These are phyloP conservation scores for Colletotrichum noveboracense DNA, from an alignment of 2,329 filamentous ascomycete genomes.

Conservation along the genomic window DNA sequence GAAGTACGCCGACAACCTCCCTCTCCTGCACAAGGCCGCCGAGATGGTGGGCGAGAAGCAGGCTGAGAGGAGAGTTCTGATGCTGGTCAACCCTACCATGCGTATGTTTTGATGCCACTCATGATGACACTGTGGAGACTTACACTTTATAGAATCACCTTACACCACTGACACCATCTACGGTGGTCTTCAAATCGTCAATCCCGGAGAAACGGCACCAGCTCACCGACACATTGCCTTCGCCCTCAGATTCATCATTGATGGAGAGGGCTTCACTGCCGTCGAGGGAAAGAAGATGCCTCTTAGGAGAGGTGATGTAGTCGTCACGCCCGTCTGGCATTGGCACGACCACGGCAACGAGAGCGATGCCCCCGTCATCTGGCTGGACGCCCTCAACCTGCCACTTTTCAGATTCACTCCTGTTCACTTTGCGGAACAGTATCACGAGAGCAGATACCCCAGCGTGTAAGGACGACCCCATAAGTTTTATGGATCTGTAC, in stretches of 20 bases:
- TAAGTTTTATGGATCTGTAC: not conserved
- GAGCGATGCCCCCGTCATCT: constrained; percentile 57
- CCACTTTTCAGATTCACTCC: constrained; percentile 55
- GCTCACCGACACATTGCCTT: constrained; percentile 63
- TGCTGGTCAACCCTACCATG: constrained; percentile 44
- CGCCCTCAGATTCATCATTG: constrained; percentile 62
- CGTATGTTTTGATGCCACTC: constrained; percentile 28
- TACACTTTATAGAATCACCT: constrained; percentile 44
- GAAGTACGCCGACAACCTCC: constrained; percentile 39
- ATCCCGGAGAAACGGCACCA: constrained; percentile 59
- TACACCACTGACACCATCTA: constrained; percentile 65
- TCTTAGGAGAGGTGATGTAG: constrained; percentile 58
- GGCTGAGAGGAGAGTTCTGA: constrained; percentile 46
- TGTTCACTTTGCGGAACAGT: constrained; percentile 61
- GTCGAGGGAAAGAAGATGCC: constrained; percentile 58
- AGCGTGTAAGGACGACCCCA: constrained; percentile 31
- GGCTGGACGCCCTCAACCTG: constrained; percentile 62
- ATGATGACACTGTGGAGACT: not conserved
- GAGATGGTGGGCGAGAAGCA: constrained; percentile 40
- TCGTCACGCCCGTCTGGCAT: constrained; percentile 63
- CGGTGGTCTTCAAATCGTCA: constrained; percentile 60
- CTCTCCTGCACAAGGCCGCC: constrained; percentile 38
- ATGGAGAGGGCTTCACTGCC: constrained; percentile 62
- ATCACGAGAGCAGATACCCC: constrained; percentile 51
- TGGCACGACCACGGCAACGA: constrained; percentile 68